phyloP scores from a whole-genome alignment of 2,329 filamentous ascomycete species.

The Waltergamsia citrina region DNA sequence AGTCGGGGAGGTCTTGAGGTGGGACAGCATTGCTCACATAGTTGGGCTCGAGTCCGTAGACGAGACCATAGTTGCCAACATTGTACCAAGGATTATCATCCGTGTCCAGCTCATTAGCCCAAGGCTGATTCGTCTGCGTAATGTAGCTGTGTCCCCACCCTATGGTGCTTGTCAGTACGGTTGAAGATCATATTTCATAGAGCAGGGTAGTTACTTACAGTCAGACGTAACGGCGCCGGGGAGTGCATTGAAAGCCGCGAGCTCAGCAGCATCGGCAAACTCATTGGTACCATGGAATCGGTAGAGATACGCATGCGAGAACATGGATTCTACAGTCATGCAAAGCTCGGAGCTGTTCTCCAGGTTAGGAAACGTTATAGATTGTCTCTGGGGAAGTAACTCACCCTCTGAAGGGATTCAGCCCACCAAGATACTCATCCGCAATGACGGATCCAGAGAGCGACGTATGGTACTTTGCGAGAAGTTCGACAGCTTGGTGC shows the following conservation, averaged over 20 bases:
- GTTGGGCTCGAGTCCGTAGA: constrained; percentile 32
- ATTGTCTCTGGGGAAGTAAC: constrained; percentile 1
- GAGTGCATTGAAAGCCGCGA: constrained; percentile 41
- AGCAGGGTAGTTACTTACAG: constrained; percentile 10
- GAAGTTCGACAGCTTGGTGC: constrained; percentile 20
- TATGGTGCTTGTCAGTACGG: not conserved
- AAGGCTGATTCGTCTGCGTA: constrained; percentile 39
- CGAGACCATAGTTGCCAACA: constrained; percentile 11
- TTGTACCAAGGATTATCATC: constrained; percentile 33
- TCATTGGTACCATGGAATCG: constrained; percentile 14
- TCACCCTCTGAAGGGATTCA: constrained; percentile 18
- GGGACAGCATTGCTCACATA: constrained; percentile 13
- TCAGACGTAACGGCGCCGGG: constrained; percentile 35
- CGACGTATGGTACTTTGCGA: constrained; percentile 22
- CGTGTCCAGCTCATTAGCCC: constrained; percentile 25
- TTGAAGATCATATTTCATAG: not conserved
- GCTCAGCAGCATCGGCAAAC: constrained; percentile 39
- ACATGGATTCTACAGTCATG: constrained; percentile 16
- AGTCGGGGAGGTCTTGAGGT: not conserved
- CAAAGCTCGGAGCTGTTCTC: constrained; percentile 16
- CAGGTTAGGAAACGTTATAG: not conserved
- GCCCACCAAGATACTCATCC: constrained; percentile 24
- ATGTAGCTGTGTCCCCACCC: constrained; percentile 44
- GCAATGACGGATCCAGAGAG: constrained; percentile 25
- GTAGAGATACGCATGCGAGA: constrained; percentile 15